These are phyloP conservation scores for Punctularia strigosozonata DNA, from an alignment of 768 basidiomycete genomes.

Conservation along the genomic window DNA sequence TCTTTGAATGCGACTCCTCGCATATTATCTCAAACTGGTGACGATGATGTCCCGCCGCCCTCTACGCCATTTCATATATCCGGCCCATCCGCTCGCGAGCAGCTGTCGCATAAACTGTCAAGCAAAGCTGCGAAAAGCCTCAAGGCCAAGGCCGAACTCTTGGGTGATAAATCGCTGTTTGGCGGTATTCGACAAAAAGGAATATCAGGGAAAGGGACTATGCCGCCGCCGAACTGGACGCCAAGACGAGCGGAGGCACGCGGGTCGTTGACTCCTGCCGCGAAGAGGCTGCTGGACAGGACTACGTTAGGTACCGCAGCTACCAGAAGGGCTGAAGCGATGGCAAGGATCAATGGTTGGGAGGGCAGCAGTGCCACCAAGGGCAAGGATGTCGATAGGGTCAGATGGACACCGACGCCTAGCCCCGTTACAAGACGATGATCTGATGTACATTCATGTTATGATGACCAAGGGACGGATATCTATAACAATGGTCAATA, in stretches of 20 bases:
- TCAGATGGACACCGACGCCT: conserved; percentile 78
- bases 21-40: conserved; percentile 55
- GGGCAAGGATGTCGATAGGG: conserved; percentile 50
- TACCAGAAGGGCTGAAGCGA: conserved; percentile 52
- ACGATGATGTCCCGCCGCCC: conserved; percentile 33
- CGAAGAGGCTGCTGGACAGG: conserved; percentile 59
- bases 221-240: conserved; percentile 75
- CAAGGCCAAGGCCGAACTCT: conserved; percentile 59
- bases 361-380: conserved; percentile 29
- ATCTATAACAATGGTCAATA: no score
- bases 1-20: conserved; percentile 88
- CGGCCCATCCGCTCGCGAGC: conserved; percentile 69
- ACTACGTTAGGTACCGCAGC: conserved; percentile 57
- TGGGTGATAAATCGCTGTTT: no score
- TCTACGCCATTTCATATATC: conserved; percentile 71
- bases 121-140: conserved; percentile 73
- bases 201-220: conserved; percentile 35
- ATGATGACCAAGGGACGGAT: no score
- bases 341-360: conserved; percentile 50
- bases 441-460: conserved; percentile 1
- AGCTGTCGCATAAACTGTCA: conserved; percentile 71
- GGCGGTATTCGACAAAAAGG: conserved; percentile 13
- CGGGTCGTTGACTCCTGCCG: conserved; percentile 82
- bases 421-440: conserved; percentile 26
- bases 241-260: conserved; percentile 62